Evolutionary conservation across 495 filamentous ascomycete species (phyloP), one percentile per base, ranked within the genome.

Genomic region (Podospora australis): DNA sequence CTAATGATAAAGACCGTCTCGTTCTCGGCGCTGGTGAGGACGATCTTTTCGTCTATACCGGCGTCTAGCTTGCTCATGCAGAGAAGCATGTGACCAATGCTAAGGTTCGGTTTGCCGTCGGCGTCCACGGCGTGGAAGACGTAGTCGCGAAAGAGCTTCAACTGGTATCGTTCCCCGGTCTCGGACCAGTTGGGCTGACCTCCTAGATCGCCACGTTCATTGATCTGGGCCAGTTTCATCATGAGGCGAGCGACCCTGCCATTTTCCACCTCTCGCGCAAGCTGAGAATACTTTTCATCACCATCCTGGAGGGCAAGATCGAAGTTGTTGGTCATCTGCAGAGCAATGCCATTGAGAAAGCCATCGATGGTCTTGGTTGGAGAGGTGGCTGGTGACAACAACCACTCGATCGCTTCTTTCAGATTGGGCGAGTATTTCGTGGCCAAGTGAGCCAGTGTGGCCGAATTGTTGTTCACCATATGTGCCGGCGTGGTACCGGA

Each of bases 81-180:
- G 23, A 70, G 73, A 16, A 97, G 56, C 34, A 97, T 82, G 68
- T 97, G 90, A 0, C 82, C 90, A 22, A 96, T 73, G 58, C 94
- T 83, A 3, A 92, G 68, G 6, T 87, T 82, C 0, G 92, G 84
- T 17, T 86, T 82, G 10, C 86, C 88, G 49, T 87, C 76, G 21
- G 79, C 75, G 56, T 96, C 88, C 20, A 96, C 88, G 48, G 91
- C 88, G 64, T 98, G 92, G 67, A 96, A 98, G 43, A 96, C 85
- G 50, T 94, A 96, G 65, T 98, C 94, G 35, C 92, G 82, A 74
- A 97, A 96, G 25, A 98, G 74, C 67, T 94, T 94, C 45, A 97
- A 68, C 55, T 82, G 83, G 60, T 94, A 95, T n/a, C 90, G 78
- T 52, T 95, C 86, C 2, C 89, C 90, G 17, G 79, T 90, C 64